A percentile compares a stretch with the other conserved stretches of the same genome.
phyloP scores from a whole-genome alignment of 2,329 filamentous ascomycete species.

The Elsinoe necatrix region DNA sequence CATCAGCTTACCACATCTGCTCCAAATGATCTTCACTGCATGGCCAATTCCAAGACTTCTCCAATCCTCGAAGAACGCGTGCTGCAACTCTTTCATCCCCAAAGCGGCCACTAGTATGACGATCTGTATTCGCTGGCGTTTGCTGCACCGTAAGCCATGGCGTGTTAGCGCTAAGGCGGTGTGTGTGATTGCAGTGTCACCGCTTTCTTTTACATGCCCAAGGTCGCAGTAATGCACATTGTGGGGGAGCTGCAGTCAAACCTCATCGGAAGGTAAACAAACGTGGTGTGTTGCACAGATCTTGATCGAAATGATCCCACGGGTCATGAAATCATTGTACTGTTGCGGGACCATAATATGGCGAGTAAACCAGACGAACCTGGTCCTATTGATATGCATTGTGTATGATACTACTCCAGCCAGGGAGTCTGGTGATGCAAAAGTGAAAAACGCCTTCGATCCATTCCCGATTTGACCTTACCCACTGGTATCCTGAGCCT shows the following conservation, averaged over 20 bases:
- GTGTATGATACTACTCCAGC: neutral
- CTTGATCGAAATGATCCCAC: neutral
- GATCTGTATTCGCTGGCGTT: neutral
- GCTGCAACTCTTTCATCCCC: neutral
- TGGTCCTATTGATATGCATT: neutral
- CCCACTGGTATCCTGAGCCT: neutral
- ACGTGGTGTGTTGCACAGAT: slow-evolving; percentile 4
- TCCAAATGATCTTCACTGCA: slow-evolving; percentile 3
- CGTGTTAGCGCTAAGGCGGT: neutral
- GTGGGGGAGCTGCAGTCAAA: neutral
- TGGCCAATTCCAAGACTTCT: neutral
- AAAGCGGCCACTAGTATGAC: neutral
- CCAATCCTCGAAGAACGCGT: neutral
- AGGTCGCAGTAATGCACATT: neutral
- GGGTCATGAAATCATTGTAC: neutral
- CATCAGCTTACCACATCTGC: slow-evolving; percentile 1
- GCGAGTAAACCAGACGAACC: neutral
- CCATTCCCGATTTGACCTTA: neutral
- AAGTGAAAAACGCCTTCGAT: neutral
- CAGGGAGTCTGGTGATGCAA: neutral
- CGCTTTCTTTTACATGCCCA: neutral
- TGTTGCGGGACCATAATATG: neutral
- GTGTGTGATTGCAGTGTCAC: neutral
- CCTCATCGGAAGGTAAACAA: neutral
- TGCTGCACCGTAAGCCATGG: neutral